Conservation (phyloP, 1,284 basidiomycete species). For the Peniophora sp. region DNA sequence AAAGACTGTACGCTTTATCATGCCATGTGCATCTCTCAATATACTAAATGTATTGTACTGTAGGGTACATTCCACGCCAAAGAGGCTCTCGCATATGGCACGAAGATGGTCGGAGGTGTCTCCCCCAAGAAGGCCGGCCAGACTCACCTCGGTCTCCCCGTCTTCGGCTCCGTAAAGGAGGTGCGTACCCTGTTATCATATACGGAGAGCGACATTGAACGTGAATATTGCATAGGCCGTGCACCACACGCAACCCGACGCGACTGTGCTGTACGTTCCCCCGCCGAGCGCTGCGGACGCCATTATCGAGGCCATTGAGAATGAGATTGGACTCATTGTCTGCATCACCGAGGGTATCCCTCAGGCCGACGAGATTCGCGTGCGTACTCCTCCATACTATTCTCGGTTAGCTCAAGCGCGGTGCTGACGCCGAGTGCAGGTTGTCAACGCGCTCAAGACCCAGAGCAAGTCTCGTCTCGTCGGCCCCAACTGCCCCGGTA, state of each 20-base stretch:
- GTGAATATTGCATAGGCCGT: constrained; percentile 57
- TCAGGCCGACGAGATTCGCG: constrained; percentile 90
- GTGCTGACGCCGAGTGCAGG: constrained; percentile 31
- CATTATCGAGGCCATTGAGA: constrained; percentile 96
- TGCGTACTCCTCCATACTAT: too few relatives aligned
- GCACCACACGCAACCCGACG: constrained; percentile 77
- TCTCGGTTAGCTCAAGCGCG: not conserved
- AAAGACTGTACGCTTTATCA: constrained; percentile 72
- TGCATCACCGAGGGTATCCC: constrained; percentile 98
- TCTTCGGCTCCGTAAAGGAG: constrained; percentile 91
- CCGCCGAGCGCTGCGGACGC: constrained; percentile 90
- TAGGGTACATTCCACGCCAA: constrained; percentile 97
- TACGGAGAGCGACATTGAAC: not conserved
- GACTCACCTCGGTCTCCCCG: constrained; percentile 91
- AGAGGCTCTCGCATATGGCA: constrained; percentile 93
- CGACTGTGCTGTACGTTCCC: constrained; percentile 93
- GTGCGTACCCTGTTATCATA: constrained; percentile 32
- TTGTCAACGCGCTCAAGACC: constrained; percentile 89
- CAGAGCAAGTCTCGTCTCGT: constrained; percentile 95
- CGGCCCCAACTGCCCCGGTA: constrained; percentile 96
- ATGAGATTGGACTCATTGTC: constrained; percentile 93
- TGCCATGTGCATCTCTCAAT: not conserved
- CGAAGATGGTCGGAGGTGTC: constrained; percentile 96
- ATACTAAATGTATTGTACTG: constrained; percentile 1
- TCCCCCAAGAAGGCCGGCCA: constrained; percentile 97